These are phyloP conservation scores for Boletus rubroflammeus DNA, from an alignment of 768 basidiomycete genomes.

Conservation along the genomic window DNA sequence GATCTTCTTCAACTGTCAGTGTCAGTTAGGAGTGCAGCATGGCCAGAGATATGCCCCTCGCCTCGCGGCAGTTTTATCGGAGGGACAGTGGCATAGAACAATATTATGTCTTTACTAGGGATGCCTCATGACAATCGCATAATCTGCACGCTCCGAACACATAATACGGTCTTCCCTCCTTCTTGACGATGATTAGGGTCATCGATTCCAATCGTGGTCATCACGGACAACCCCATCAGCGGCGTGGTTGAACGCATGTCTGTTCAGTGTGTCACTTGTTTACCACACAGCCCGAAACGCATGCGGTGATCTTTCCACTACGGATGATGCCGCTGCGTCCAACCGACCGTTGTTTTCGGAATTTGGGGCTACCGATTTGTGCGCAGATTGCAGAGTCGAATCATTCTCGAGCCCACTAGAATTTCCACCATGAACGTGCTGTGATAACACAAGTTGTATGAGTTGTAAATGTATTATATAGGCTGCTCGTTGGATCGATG, in stretches of 20 bases:
- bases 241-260: conserved; percentile 19
- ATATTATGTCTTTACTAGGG: too few relatives aligned
- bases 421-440: neutral
- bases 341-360: neutral
- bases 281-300: neutral
- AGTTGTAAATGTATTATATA: neutral
- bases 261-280: neutral
- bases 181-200: conserved; percentile 14
- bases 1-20: conserved; percentile 1
- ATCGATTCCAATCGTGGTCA: conserved; percentile 28
- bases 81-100: neutral
- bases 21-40: neutral
- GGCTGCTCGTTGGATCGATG: neutral
- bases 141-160: conserved; percentile 12
- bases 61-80: neutral
- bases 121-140: conserved; percentile 10
- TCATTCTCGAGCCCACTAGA: neutral
- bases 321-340: neutral
- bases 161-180: neutral
- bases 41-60: neutral
- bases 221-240: conserved; percentile 16
- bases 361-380: neutral
- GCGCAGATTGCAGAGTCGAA: neutral
- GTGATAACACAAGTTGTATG: neutral
- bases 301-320: neutral